phyloP scores from a whole-genome alignment of 768 basidiomycete species.

The Leccinum aurantiacum region DNA sequence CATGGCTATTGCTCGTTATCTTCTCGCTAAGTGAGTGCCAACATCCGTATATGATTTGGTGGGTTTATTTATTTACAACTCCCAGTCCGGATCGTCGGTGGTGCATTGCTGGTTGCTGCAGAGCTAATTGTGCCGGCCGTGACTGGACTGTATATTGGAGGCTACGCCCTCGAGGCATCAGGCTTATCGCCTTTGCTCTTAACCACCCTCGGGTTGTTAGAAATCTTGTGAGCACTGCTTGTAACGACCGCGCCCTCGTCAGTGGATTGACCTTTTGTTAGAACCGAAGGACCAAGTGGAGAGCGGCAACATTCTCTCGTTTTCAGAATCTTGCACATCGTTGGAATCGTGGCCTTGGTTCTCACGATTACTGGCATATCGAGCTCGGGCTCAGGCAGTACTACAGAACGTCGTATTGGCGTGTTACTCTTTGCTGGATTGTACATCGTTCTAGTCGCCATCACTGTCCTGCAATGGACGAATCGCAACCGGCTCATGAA shows the following conservation, averaged over 20 bases:
- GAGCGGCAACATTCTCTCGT: conserved; percentile 4
- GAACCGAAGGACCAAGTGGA: conserved; percentile 31
- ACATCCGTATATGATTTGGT: not conserved
- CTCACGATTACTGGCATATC: conserved; percentile 37
- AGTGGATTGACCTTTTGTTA: conserved; percentile 14
- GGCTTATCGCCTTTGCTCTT: conserved; percentile 42
- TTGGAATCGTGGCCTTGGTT: conserved; percentile 28
- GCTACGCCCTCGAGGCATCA: conserved; percentile 43
- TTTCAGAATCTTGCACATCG: conserved; percentile 32
- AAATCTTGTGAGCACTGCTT: conserved; percentile 33
- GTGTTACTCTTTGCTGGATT: conserved; percentile 34
- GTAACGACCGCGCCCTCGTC: not conserved
- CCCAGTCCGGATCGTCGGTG: conserved; percentile 58
- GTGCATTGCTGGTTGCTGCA: conserved; percentile 55
- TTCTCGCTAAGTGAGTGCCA: conserved; percentile 53
- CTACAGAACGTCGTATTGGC: conserved; percentile 34
- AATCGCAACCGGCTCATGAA: conserved; percentile 39
- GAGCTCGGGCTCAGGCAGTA: conserved; percentile 10
- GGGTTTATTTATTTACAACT: conserved; percentile 6
- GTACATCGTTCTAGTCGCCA: conserved; percentile 46
- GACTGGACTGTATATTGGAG: conserved; percentile 49
- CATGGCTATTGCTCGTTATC: conserved; percentile 66
- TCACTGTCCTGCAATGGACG: conserved; percentile 52
- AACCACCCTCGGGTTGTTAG: conserved; percentile 37
- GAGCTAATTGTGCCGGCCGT: conserved; percentile 43